Evolutionary conservation across 192 early-diverging fungal species (phyloP), one percentile per base, ranked within the genome.

Genomic region (Geranomyces michiganensis): DNA sequence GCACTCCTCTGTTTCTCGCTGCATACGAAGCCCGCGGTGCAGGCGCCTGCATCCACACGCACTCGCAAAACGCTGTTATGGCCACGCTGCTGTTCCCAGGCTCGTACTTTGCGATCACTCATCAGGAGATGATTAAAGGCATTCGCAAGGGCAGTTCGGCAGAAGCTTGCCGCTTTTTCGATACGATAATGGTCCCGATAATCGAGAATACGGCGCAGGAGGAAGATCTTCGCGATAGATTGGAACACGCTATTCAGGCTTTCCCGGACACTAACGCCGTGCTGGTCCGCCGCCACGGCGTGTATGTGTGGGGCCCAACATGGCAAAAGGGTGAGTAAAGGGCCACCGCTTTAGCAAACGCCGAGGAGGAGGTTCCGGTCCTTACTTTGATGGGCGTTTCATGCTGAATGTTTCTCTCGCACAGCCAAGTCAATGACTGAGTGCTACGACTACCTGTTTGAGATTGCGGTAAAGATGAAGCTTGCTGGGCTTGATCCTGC

Each of bases 61-160:
- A 98, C 80, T 97, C 95, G 32, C 94, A 96, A 75, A 84, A 93
- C 73, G 96, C 96, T 0, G 94, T 98, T 22, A 90, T 98, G 89
- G 94, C 80, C 5, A 97, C 96, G 0, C 75, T 98, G 73, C 76
- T 98, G 45, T 94, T 84, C 66, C 55, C 45, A 21, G 89, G 89
- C 12, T 80, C 87, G 8, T 86, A 83, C 53, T 98, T 98, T 80
- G 76, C 76, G 14, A 96, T 98, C 63, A 92, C 93, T 10, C 93
- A 97, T 77, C 95, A 97, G 75, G 96, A 98, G 75, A 98, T 98
- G 96, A 98, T 98, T 82, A 98, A 98, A 82, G 96, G 96, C 7
- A 98, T 98, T 58, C 81, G 91, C 27, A 83, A 86, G 22, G 96
- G 94, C 3, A 78, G 72, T 36, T 79, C 86, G 1, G 84, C 85